Base-by-base conservation (phyloP, 2,329 filamentous ascomycete genomes). In the Stemphylium beticola region DNA sequence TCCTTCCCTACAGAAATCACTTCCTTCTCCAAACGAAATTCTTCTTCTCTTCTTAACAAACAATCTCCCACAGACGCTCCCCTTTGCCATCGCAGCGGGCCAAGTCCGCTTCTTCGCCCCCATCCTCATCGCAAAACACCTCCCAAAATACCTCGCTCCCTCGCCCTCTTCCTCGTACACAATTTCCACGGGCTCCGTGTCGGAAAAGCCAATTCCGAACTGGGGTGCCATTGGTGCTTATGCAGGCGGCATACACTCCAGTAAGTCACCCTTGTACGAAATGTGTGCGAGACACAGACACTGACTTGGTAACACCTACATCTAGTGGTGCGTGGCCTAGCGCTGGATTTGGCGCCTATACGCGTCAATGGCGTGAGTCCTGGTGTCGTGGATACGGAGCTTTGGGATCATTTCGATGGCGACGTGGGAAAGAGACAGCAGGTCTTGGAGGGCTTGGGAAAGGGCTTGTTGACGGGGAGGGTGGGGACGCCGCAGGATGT, bases 341-440 rank as follows among this genome's bases (percentile, higher is more conserved):
- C 87, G 2, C 64, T 89, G 29, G 87, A 90, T 63, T 65, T 91
- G 50, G 81, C 80, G 58, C 87, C 87, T 0, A 72, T 89, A 8
- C 75, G 88, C 2, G 86, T 89, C 22, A 90, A 90, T 66, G 66
- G 82, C 0, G 83, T 90, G 1, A 77, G 74, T 48, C 85, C 86
- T 0, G 87, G 87, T 0, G 75, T 78, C 0, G 77, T 80, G 26
- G 71, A 78, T 34, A 81, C 79, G 12, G 74, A 76, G 58, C 54
- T 81, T 5, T 81, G 78, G 78, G 53, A 53, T 22, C 39, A 29
- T 36, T 17, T 65, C 65, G 41, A 72, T 64, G 50, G 38, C 57
- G 43, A 40, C 11, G 26, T 8, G 26, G 10, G 26, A 11, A 10
- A 29, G 10, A 29, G 10, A 29, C 26, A 29, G 10, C 8, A 43